A percentile compares a stretch with the other conserved stretches of the same genome.
These are phyloP conservation scores for Pestalotiopsis sp. DNA, from an alignment of 2,329 filamentous ascomycete genomes.

Conservation along the genomic window DNA sequence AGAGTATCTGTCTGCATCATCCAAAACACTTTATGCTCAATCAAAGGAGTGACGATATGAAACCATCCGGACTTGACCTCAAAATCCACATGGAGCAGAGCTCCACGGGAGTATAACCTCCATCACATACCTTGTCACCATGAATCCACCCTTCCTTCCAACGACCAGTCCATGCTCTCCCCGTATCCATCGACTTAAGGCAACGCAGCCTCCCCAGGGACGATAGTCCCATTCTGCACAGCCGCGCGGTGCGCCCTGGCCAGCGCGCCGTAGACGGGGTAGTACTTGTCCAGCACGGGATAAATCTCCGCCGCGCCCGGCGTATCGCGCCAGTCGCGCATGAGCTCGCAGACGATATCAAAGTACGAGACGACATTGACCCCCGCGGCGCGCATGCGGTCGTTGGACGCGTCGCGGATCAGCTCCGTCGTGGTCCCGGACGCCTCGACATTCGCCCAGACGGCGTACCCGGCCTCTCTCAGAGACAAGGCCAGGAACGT, in stretches of 20 bases:
- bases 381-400: constrained; percentile 67
- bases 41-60: background rate
- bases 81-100: too few relatives aligned
- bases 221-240: constrained; percentile 56
- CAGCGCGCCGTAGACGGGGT: constrained; percentile 66
- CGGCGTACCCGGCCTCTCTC: constrained; percentile 70
- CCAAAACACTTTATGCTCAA: background rate
- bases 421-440: constrained; percentile 66
- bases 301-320: constrained; percentile 59
- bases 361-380: constrained; percentile 67
- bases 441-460: constrained; percentile 74
- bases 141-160: too few relatives aligned
- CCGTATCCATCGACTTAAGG: constrained; percentile 15
- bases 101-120: background rate
- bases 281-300: constrained; percentile 66
- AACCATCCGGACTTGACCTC: background rate
- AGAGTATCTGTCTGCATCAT: background rate
- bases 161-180: background rate
- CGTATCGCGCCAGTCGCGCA: constrained; percentile 68
- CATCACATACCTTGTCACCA: background rate
- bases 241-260: constrained; percentile 65
- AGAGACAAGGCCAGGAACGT: constrained; percentile 75
- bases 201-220: constrained; percentile 55
- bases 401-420: constrained; percentile 66
- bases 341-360: constrained; percentile 67